Evolutionary conservation across 139 green algal genomes (phyloP).

Genomic region (Coelastrella sp.): DNA sequence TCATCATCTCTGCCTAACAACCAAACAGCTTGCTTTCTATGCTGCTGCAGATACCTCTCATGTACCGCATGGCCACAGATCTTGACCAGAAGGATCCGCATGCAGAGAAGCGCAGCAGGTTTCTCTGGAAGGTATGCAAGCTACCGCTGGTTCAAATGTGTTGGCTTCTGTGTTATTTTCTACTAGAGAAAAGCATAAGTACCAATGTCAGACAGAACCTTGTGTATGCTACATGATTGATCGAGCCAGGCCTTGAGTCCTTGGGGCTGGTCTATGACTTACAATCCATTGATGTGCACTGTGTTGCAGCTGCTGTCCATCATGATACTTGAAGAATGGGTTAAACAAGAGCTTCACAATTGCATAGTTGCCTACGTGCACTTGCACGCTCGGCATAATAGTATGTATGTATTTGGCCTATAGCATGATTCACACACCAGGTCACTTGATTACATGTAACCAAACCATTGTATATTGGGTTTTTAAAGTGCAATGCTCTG

Average conservation of each 20-base stretch:
- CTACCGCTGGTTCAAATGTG: background rate
- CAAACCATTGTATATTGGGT: background rate
- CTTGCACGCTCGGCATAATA: too few species aligned
- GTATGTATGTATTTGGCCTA: too few species aligned
- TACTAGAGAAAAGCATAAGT: background rate
- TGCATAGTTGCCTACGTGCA: too few species aligned
- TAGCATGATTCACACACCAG: too few species aligned
- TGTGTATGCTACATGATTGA: background rate
- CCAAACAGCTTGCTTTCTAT: too few species aligned
- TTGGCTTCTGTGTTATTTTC: background rate
- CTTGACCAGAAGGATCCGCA: constrained; percentile 38
- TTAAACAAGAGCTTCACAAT: too few species aligned
- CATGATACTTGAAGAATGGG: too few species aligned
- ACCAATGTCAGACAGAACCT: background rate
- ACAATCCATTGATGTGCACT: background rate
- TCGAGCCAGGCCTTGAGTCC: background rate
- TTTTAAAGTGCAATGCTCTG: background rate
- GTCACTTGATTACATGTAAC: too few species aligned
- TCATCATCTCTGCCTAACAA: too few species aligned
- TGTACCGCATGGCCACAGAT: constrained; percentile 46
- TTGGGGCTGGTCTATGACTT: background rate
- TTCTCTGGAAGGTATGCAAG: constrained; percentile 22
- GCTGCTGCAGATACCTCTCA: constrained; percentile 4
- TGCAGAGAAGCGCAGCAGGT: constrained; percentile 46
- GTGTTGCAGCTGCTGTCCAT: too few species aligned